Base-by-base conservation (phyloP, 805 yeast genomes). In the Teunomyces gatunensis region DNA sequence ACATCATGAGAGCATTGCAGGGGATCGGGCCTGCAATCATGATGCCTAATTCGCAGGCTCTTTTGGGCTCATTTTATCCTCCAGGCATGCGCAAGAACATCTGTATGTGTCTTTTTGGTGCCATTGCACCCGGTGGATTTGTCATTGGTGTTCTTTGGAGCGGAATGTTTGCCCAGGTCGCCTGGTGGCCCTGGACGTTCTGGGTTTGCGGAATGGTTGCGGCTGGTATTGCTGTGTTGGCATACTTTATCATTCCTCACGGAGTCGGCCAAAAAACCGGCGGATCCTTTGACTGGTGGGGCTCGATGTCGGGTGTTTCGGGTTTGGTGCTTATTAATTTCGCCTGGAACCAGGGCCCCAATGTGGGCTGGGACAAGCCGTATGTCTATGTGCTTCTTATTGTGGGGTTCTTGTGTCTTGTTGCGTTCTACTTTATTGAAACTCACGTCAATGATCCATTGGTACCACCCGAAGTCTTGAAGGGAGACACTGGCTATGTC, bases 181-280 rank as follows among this genome's bases (percentile, higher is more conserved):
- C 56, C 3, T 66, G 71, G 70, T 67, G 71, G 72, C 70, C 70
- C 1, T 65, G 70, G 71, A 47, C 54, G 0, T 65, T 61, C 43
- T 67, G 71, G 69, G 51, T 60, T 2, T 49, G 59, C 35, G 60
- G 62, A 2, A 63, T 67, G 11, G 49, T 56, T 2, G 45, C 60
- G 25, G 37, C 54, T 6, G 47, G 29, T 0, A 39, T 58, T 2
- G 61, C 60, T 0, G 45, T 59, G 2, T 2, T 54, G 3, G 60
- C 60, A 2, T 58, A 29, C 44, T 56, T 64, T 33, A 53, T 60
- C 21, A 63, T 68, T 23, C 73, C 73, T 2, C 36, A 54, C 6
- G 49, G 59, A n/a, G 62, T 68, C 12, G 67, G 64, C 1, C 47
- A 46, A 28, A 37, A 45, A 6, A 39, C 50, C 1, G 30, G 35